Evolutionary conservation across 2,329 filamentous ascomycete species (phyloP), one percentile per base, ranked within the genome.

Genomic region (Curvularia eragrostidis): DNA sequence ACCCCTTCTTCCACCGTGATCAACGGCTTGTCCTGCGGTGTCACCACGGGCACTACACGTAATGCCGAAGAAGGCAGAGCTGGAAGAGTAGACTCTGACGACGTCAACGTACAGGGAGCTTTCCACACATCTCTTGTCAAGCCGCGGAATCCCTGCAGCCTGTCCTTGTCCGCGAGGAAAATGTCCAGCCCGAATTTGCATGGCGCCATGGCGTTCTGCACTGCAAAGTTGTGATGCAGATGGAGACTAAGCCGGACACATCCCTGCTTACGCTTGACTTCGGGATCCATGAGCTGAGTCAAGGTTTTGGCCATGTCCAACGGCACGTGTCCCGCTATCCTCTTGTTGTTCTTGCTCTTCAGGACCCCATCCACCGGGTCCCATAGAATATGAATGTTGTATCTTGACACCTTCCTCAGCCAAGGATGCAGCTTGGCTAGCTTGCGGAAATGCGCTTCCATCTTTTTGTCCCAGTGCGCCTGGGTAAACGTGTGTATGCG

Each of bases 401-500:
- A 73, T 8, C 36, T 57, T 0, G 56, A 32, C 7, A 69, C 71
- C 32, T 67, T 72, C 1, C 21, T 18, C 34, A 75, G 5, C 71
- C 71, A 75, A 0, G 65, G 59, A 42, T 68, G 54, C 36, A 52
- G 56, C 39, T 68, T 73, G 1, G 47, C 58, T 34, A 75, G 38
- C 38, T 72, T 75, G 5, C 56, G 46, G 1, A 75, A 38, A 48
- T 69, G 67, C 1, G 43, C 21, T 2, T 46, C 42, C 5, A 72
- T 61, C 44, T 69, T 71, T 47, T 63, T 65, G 38, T 66, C 65
- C 73, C 73, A 75, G 32, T 75, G 63, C 18, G 56, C 53, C 26
- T 68, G 67, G 1, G 66, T 58, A 28, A 73, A 74, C 5, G 62
- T 68, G 9, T 71, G 61, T 21, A 65, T 48, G 10, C 68, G 59